Evolutionary conservation across 192 early-diverging fungal species (phyloP), one percentile per base, ranked within the genome.

Genomic region (Entomortierella lignicola): DNA sequence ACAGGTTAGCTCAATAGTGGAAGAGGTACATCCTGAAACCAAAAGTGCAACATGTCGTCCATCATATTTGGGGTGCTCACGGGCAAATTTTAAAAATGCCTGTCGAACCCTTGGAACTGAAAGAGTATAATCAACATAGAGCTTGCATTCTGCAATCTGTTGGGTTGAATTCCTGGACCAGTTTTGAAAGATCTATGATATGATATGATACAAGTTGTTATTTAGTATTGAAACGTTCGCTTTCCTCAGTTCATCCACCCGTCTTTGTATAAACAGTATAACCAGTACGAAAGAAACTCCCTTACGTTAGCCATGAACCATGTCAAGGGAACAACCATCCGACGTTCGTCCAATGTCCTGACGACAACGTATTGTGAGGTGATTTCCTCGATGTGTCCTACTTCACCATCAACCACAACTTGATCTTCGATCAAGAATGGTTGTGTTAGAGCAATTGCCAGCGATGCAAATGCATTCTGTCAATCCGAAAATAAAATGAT

Each of bases 371-470:
- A 84, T 55, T 84, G 83, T 13, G 83, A 66, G 50, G 77, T 69
- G 39, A 84, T 84, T 71, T 81, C 83, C 31, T 81, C 83, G 32
- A 80, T 73, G 43, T 69, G 79, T 17, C 83, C 83, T 25, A 71
- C 34, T 10, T 73, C 57, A 13, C 62, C 72, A 52, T 66, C 48
- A 8, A 84, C 61, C 11, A 32, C 4, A 0, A 84, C 73, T 13
- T 81, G 71, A 72, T 84, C 83, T 32, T 81, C 83, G 2, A 84
- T 47, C 21, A 84, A 29, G n/a, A 84, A 64, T 15, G 83, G 79
- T 63, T 81, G 83, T 0, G 83, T 84, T 53, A 84, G 55, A 18
- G 83, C 83, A 53, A 84, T 84, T 37, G 80, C 71, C 63, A 84
- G 56, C 17, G 83, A 77, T 1, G 79, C 83, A 17, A 84, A 23